phyloP scores from a whole-genome alignment of 2,329 filamentous ascomycete genomes.

The Lachnellula arida region DNA sequence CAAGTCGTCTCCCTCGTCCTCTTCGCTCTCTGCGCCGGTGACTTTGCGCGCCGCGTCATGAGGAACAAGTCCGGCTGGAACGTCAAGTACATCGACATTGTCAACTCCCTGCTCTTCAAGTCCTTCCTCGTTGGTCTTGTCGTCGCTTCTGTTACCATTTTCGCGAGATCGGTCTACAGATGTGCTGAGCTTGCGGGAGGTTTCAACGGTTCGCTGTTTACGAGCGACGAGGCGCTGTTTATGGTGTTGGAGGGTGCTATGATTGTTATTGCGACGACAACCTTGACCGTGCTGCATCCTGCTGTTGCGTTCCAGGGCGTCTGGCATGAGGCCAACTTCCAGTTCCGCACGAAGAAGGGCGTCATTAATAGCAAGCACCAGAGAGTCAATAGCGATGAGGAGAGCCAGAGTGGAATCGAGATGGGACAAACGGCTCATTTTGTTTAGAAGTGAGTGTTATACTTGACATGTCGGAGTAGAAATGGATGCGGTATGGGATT shows the following conservation, averaged over 20 bases:
- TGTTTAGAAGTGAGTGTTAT: neutral
- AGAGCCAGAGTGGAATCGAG: neutral
- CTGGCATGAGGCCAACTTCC: slow-evolving; percentile 13
- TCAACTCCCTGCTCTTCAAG: slow-evolving; percentile 21
- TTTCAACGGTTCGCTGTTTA: slow-evolving; percentile 45
- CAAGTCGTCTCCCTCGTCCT: slow-evolving; percentile 35
- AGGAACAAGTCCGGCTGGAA: slow-evolving; percentile 15
- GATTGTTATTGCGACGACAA: slow-evolving; percentile 29
- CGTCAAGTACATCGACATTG: slow-evolving; percentile 14
- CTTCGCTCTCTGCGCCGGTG: slow-evolving; percentile 21
- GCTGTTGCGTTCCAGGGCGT: slow-evolving; percentile 18
- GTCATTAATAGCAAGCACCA: too few relatives aligned
- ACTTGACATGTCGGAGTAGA: neutral
- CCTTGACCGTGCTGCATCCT: slow-evolving; percentile 31
- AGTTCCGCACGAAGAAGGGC: slow-evolving; percentile 4
- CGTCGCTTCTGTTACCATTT: slow-evolving; percentile 51
- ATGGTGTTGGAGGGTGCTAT: slow-evolving; percentile 41
- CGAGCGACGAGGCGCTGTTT: slow-evolving; percentile 37
- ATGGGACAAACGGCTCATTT: neutral
- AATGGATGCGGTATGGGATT: neutral
- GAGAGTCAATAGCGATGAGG: neutral
- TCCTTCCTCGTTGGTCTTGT: slow-evolving; percentile 47
- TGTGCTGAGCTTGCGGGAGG: slow-evolving; percentile 52
- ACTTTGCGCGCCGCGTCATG: slow-evolving; percentile 16
- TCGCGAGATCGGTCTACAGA: slow-evolving; percentile 51